Base-by-base conservation (phyloP, 805 yeast species). In the Wickerhamomyces alni region DNA sequence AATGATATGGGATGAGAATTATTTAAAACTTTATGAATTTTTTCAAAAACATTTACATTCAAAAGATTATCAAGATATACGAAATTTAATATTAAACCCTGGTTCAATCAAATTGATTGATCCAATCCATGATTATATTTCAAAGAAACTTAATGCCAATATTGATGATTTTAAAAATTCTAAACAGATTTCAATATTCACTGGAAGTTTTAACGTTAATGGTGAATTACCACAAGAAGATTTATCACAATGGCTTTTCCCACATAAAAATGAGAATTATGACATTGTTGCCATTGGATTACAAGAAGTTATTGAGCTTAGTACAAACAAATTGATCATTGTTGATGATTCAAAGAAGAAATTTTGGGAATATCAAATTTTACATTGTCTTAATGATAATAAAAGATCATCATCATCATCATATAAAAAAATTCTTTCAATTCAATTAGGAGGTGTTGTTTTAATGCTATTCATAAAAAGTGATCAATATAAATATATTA, bases 1-100 rank as follows among this genome's bases (percentile, higher is more conserved):
- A 46, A 74, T 80, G 19, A 62, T 89, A 19, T 89, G 97, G 97
- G 93, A 95, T 7, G 95, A 89, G 56, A 88, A 88, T 58, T 95
- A 94, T 26, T 89, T 83, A 54, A 87, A 82, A 47, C 74, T 89
- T 25, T 78, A 88, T 4, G 80, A 80, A 52, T 84, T 87, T 15
- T 88, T 87, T 62, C 85, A 62, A 6, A 60, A 62, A 35, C 58
- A 65, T 28, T 36, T 53, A 10, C 17, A 31, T 19, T 31, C 34
- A 8, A 21, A 21, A 8, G 13, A 18, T 8, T 19, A 17, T 19
- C 16, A 13, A 12, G 34, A 31, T 19, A 19, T 21, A 13, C 11
- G 7, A 5, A 9, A 7, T 6, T 5, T 31, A 5, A 13, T 19
- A 5, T 18, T 6, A n/a, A n/a, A 31, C 13, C 34, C 34, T 8